These are phyloP conservation scores for Aspergillus felis DNA, from an alignment of 2,329 filamentous ascomycete genomes.

Conservation along the genomic window DNA sequence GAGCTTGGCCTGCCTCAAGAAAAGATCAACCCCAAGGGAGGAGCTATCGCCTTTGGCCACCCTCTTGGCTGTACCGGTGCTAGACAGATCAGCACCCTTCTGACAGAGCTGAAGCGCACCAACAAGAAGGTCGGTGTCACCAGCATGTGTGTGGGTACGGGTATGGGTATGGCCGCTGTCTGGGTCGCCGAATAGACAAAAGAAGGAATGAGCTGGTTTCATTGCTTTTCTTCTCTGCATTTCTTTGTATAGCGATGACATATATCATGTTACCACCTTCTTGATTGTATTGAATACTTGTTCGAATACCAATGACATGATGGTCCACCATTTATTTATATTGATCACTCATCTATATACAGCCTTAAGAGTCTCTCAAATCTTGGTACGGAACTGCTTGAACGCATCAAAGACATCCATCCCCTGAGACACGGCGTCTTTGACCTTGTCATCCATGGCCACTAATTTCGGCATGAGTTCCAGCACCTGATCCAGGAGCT, in stretches of 20 bases:
- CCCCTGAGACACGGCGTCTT: slow-evolving; percentile 60
- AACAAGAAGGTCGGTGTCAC: slow-evolving; percentile 84
- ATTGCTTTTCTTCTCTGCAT: slow-evolving; percentile 12
- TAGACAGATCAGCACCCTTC: slow-evolving; percentile 83
- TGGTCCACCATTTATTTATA: neutral
- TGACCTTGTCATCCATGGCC: slow-evolving; percentile 58
- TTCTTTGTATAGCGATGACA: slow-evolving; percentile 12
- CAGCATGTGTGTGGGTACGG: slow-evolving; percentile 94
- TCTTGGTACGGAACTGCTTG: slow-evolving; percentile 47
- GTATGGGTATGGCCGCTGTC: slow-evolving; percentile 96
- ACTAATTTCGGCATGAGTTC: slow-evolving; percentile 54
- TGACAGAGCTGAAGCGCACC: slow-evolving; percentile 84
- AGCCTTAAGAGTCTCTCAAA: slow-evolving; percentile 1
- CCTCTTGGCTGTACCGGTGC: slow-evolving; percentile 92
- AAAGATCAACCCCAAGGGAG: slow-evolving; percentile 97
- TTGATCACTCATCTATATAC: neutral
- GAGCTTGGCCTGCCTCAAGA: slow-evolving; percentile 76
- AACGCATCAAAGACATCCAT: slow-evolving; percentile 65
- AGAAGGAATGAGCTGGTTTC: slow-evolving; percentile 20
- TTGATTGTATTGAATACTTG: slow-evolving; percentile 18
- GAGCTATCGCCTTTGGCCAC: slow-evolving; percentile 93
- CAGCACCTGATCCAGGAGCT: slow-evolving; percentile 57
- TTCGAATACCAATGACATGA: slow-evolving; percentile 15
- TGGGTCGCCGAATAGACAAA: slow-evolving; percentile 81
- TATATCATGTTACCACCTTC: slow-evolving; percentile 6